These are phyloP conservation scores for Pythium guiyangense DNA, from an alignment of 352 stramenopile species.

Conservation along the genomic window DNA sequence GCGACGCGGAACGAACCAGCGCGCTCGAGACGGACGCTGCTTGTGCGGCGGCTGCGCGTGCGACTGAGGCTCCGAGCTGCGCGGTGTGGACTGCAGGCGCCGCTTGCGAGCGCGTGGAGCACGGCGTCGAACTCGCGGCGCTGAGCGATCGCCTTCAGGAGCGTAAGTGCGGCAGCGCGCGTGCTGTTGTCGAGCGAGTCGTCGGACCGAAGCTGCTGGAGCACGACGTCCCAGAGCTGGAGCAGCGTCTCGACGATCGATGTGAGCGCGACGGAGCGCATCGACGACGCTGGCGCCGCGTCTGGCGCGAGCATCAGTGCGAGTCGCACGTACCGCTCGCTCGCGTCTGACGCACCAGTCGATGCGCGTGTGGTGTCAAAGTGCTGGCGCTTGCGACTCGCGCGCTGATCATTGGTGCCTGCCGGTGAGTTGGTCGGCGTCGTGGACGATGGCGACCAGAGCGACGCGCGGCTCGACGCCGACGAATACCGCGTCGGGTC, in stretches of 20 bases:
- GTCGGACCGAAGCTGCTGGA: constrained; percentile 31
- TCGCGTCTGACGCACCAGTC: no score
- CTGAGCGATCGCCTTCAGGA: constrained; percentile 40
- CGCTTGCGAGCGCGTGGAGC: constrained; percentile 40
- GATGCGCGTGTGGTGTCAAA: constrained; percentile 5
- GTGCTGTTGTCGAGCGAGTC: constrained; percentile 15
- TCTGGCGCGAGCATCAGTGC: constrained; percentile 20
- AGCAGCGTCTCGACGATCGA: constrained; percentile 25
- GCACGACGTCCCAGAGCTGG: constrained; percentile 51
- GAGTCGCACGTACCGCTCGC: constrained; percentile 9
- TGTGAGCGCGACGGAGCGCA: constrained; percentile 20
- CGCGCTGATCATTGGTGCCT: constrained; percentile 15
- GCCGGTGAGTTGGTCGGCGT: constrained; percentile 14
- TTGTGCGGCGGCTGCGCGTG: constrained; percentile 14
- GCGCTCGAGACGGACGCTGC: constrained; percentile 14
- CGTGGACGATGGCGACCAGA: constrained; percentile 5
- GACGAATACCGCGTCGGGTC: constrained; percentile 14
- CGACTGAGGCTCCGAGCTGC: constrained; percentile 12
- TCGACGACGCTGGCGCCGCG: neutral
- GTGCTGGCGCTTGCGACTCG: constrained; percentile 15
- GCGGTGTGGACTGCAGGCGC: constrained; percentile 40
- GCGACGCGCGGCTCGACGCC: neutral
- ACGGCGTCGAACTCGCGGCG: constrained; percentile 55
- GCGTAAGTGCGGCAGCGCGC: neutral
- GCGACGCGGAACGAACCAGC: constrained; percentile 10